Evolutionary conservation across 2,329 filamentous ascomycete species (phyloP).

Genomic region (Colletotrichum orchidophilum): DNA sequence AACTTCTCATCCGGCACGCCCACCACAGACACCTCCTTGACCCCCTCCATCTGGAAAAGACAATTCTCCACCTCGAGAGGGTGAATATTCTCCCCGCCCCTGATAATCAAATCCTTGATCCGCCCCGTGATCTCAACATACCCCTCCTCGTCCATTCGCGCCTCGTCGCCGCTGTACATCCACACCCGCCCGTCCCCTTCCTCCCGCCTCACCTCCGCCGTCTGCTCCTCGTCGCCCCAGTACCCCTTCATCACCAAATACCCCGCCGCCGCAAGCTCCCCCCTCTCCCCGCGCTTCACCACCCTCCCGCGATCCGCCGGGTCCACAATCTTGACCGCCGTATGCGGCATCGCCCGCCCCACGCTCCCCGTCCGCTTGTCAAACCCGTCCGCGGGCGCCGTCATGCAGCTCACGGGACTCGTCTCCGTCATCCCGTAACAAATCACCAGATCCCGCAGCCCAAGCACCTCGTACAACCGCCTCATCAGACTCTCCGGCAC

Average conservation of each 20-base stretch:
- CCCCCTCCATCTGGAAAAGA: constrained; percentile 74
- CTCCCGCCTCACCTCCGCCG: constrained; percentile 69
- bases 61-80: constrained; percentile 93
- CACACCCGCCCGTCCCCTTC: constrained; percentile 69
- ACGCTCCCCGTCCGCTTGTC: constrained; percentile 79
- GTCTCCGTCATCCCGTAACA: constrained; percentile 99
- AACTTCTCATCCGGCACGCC: constrained; percentile 84
- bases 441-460: constrained; percentile 85
- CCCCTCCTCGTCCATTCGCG: constrained; percentile 81
- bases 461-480: constrained; percentile 76
- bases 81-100: constrained; percentile 95
- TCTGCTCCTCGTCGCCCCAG: constrained; percentile 77
- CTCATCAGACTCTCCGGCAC: constrained; percentile 86
- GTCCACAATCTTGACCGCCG: constrained; percentile 78
- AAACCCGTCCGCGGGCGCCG: constrained; percentile 77
- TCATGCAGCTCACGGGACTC: constrained; percentile 82
- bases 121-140: constrained; percentile 90
- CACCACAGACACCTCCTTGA: constrained; percentile 83
- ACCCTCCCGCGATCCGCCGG: constrained; percentile 66
- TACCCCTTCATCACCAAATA: constrained; percentile 94
- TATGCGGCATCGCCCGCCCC: constrained; percentile 85
- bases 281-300: constrained; percentile 71
- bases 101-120: constrained; percentile 95
- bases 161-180: constrained; percentile 96
- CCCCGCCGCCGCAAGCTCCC: constrained; percentile 84